Base-by-base conservation (phyloP, 2,329 filamentous ascomycete genomes). In the Beauveria australis region DNA sequence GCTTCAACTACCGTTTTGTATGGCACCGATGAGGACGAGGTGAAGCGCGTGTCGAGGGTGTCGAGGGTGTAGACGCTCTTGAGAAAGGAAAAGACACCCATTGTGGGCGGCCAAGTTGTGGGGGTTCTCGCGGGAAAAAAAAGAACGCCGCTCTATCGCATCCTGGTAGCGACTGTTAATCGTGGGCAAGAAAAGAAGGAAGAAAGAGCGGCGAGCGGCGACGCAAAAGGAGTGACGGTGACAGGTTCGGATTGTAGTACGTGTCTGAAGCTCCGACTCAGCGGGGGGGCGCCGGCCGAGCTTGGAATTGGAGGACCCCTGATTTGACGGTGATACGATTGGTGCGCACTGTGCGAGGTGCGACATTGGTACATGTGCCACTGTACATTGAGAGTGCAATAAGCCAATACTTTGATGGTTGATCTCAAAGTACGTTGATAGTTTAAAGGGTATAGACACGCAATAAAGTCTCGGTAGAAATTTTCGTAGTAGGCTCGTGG, bases 11-110 rank as follows among this genome's bases (percentile, higher is more conserved):
- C 77, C 44, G 79, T 75, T 68, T 81, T 81, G 72, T 88, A 87
- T 41, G 91, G 84, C 24, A 85, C 85, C 28, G 81, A 83, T 37
- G 91, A 85, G 12, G 90, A 81, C 57, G 81, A 87, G 30, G 87
- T 87, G 73, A 96, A 82, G 65, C 79, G 78, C 61, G 80, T 82
- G 72, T 82, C 79, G 70, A 87, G 77, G 18, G 83, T 86, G 66
- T 87, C 82, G 63, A 86, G 79, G 64, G 82, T 81, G 76, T 89
- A 90, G 68, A 89, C 81, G 64, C 73, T 75, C 64, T 74, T 70
- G 53, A 81, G 67, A 66, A 76, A 78, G 63, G 76, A 75, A 62
- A 76, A 59, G 63, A 72, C 65, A 65, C 75, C 74, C 77, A 81
- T 80, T 40, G 59, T 61, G 56, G 48, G 46, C 19, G 19, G 19